phyloP scores from a whole-genome alignment of 306 rosid genomes.

The Fragaria vesca region DNA sequence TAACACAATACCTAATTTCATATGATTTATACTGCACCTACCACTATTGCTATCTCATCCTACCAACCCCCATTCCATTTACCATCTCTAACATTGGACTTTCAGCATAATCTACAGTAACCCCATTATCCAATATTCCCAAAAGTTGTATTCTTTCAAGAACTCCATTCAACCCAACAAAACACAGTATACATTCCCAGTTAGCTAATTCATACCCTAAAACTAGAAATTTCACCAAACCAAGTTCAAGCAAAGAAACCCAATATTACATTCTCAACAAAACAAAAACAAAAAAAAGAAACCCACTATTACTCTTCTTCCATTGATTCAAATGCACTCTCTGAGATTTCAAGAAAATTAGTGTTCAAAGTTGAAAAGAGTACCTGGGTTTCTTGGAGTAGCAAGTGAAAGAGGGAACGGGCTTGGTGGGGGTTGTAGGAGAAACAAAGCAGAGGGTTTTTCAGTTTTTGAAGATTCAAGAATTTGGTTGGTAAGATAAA shows the following conservation, averaged over 20 bases:
- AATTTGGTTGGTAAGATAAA: background rate
- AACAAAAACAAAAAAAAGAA: background rate
- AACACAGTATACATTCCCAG: background rate
- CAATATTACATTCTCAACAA: background rate
- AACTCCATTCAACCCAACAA: background rate
- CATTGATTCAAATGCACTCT: background rate
- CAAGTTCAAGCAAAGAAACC: conserved; percentile 17
- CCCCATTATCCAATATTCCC: background rate
- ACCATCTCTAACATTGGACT: background rate
- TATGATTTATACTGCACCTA: background rate
- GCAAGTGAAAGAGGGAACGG: background rate
- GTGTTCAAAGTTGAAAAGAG: background rate
- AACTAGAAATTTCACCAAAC: background rate
- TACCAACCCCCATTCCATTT: conserved; percentile 8
- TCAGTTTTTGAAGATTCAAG: background rate
- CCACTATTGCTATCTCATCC: background rate
- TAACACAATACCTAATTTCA: background rate
- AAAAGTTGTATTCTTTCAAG: background rate
- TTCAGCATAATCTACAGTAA: background rate
- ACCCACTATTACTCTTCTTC: conserved; percentile 2
- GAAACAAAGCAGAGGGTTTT: background rate
- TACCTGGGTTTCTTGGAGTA: conserved; percentile 16
- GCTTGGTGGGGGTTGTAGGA: background rate
- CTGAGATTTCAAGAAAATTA: background rate
- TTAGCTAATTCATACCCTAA: background rate